A percentile compares a stretch with the other conserved stretches of the same genome.
Evolutionary conservation across 139 green algal genomes (phyloP).

Genomic region (Dunaliella sp.): DNA sequence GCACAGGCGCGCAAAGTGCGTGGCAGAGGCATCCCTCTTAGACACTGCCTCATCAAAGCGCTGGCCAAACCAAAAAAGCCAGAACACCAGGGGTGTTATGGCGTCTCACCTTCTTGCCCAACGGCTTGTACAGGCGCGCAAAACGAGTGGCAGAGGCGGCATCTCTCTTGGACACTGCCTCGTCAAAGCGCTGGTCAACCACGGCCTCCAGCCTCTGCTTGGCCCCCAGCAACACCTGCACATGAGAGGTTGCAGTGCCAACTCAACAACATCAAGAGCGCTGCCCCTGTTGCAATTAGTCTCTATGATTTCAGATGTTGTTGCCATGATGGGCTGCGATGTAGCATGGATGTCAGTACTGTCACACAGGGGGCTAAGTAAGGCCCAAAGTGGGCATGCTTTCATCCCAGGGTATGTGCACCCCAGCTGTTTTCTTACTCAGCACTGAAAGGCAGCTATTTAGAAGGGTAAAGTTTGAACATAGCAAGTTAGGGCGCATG

Average conservation of each 20-base stretch:
- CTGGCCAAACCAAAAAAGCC: constrained; percentile 50
- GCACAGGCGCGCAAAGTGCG: background rate
- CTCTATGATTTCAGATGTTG: no score
- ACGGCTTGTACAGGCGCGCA: constrained; percentile 70
- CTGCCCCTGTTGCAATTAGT: constrained; percentile 1
- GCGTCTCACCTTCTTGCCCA: constrained; percentile 57
- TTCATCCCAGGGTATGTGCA: no score
- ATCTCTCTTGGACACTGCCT: constrained; percentile 58
- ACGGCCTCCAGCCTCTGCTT: constrained; percentile 60
- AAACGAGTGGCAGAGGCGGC: constrained; percentile 74
- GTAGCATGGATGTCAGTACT: no score
- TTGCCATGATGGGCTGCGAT: background rate
- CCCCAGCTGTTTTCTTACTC: no score
- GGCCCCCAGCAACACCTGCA: constrained; percentile 69
- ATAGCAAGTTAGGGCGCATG: no score
- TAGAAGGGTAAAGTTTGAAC: no score
- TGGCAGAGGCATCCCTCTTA: background rate
- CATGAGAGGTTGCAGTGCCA: background rate
- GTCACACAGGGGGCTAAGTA: no score
- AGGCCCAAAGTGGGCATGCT: no score
- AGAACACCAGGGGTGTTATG: background rate
- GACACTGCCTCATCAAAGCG: constrained; percentile 59
- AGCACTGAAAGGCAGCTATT: no score
- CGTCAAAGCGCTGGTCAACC: constrained; percentile 56
- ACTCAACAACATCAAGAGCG: background rate